These are phyloP conservation scores for Rhodotorula sp. DNA, from an alignment of 1,284 basidiomycete genomes.

Conservation along the genomic window DNA sequence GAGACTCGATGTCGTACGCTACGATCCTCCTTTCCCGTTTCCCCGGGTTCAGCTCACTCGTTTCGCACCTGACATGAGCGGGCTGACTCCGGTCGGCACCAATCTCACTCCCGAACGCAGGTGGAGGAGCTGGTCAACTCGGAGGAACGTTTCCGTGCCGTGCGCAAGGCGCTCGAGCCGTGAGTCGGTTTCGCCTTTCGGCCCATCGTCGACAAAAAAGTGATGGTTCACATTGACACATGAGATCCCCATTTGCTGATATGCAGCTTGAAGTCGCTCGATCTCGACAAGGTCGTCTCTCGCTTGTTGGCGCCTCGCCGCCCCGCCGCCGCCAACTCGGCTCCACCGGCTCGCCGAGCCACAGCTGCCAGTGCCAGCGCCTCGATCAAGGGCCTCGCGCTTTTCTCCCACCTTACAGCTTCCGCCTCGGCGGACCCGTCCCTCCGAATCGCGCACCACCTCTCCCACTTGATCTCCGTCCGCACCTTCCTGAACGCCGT, in stretches of 20 bases:
- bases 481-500: conserved; percentile 66
- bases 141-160: conserved; percentile 68
- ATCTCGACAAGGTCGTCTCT: conserved; percentile 73
- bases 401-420: conserved; percentile 16
- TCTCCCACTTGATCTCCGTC: conserved; percentile 71
- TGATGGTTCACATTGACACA: not conserved
- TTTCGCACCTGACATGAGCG: too few species aligned
- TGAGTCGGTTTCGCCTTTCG: conserved; percentile 50
- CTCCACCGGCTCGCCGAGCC: not conserved
- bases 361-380: not conserved
- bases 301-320: conserved; percentile 25
- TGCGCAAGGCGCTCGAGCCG: conserved; percentile 66
- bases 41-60: too few species aligned
- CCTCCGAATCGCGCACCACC: conserved; percentile 65
- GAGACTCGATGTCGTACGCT: conserved; percentile 69
- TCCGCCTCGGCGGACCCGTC: conserved; percentile 47
- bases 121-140: conserved; percentile 66
- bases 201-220: too few species aligned
- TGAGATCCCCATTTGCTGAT: not conserved
- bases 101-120: conserved; percentile 23
- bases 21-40: too few species aligned
- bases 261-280: conserved; percentile 28
- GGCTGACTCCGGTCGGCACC: too few species aligned
- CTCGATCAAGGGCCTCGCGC: not conserved
- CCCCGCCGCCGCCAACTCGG: not conserved